Base-by-base conservation (phyloP, 2,329 filamentous ascomycete genomes). In the Exophiala viscosa region DNA sequence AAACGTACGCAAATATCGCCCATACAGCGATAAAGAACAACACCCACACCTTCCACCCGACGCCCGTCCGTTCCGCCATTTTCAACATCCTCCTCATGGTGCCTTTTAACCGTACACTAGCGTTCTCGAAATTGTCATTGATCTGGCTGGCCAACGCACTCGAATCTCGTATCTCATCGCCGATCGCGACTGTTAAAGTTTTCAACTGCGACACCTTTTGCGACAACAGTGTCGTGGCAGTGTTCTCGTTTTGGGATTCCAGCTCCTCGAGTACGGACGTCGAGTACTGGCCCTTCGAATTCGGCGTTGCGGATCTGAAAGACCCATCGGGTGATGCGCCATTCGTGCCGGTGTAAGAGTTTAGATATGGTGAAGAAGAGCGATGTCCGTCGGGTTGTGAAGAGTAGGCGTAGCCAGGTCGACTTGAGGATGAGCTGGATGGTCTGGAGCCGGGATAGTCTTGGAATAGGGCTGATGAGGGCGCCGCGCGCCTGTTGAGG, bases 41-140 rank as follows among this genome's bases (percentile, higher is more conserved):
- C 46, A 96, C 70, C 93, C 93, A 99, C 52, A 91, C 87, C 72
- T 83, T 92, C 93, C 93, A 99, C 65, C 90, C 86, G 80, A 99
- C 86, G n/a, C 93, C 93, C 2, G 91, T 95, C 64, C 84, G 80
- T 74, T 97, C 83, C 3, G 93, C 93, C 93, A 99, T 99, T 48
- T 92, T 69, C 60, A 97, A 73, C 93, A 99, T 99, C 54, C 91
- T 80, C 68, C 90, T 96, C 93, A 99, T 97, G 14, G 95, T 97
- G 48, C 92, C 90, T 40, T 85, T 82, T 57, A 99, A 76, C 59
- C 88, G 82, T 47, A 90, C 73, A 32, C 91, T 78, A 48, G 92
- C 95, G 64, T 82, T 84, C 68, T 97, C 92, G 67, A 97, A 99
- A 4, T 84, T 82, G 66, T 96, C 89, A 70, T 97, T 97, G 86